Base-by-base conservation (phyloP, 148 eudicot species). In the Rhododendron mucronatum region DNA sequence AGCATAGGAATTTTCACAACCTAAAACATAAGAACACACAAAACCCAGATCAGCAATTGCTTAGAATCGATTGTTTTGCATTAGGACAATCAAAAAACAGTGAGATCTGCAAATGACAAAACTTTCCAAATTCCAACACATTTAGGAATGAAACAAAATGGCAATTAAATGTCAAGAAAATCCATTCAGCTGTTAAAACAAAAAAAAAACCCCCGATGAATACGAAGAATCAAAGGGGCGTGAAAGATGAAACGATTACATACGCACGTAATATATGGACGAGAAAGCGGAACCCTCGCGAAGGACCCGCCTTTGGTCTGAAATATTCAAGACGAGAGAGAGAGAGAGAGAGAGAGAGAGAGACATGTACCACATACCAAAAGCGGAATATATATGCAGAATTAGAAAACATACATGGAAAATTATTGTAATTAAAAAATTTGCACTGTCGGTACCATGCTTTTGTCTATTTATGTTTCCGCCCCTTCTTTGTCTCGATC, bases 261-360 rank as follows among this genome's bases (percentile, higher is more conserved):
- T 47, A 48, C 50, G 23, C 73, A 30, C 28, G 73, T 47, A 28
- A 13, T 8, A 65, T 7, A 21, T 14, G 28, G 41, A 55, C 16
- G 50, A 21, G 77, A 10, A 67, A 77, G 69, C 37, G 65, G 37
- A 88, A 81, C 87, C 89, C 85, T 85, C 75, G 63, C 30, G 84
- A 48, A 44, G 83, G 85, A 61, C 57, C 77, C 85, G 55, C 85
- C 73, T 28, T 41, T 45, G 85, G 85, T 48, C 78, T 45, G 79
- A 83, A 23, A 30, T 47, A 83, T 83, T 69, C 78, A 83, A 47
- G 85, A 28, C 79, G 13, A 23, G 18, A 21, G 67, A 65, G 47
- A 30, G 30, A 18, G 20, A 33, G 73, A 11, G 23, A 21, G 51
- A 18, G 9, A 35, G 20, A 33, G 9, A 35, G 20, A 33, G 51